These are phyloP conservation scores for Entoloma clypeatum DNA, from an alignment of 1,284 basidiomycete species.

Conservation along the genomic window DNA sequence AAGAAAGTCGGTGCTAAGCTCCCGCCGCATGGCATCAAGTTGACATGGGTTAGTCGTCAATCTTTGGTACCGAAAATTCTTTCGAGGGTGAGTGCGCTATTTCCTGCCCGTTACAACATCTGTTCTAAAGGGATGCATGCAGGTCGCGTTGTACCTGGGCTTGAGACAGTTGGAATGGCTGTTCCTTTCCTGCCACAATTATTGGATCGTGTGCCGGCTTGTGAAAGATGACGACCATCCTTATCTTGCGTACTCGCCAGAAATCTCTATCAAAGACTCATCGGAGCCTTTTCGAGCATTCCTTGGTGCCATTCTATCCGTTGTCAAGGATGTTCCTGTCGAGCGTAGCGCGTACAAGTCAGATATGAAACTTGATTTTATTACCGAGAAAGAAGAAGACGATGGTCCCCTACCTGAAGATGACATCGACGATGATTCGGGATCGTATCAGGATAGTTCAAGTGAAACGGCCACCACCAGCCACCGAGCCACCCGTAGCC, in stretches of 20 bases:
- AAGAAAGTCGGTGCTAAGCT: slow-evolving; percentile 8
- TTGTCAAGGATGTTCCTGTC: slow-evolving; percentile 11
- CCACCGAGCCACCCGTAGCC: too few relatives aligned
- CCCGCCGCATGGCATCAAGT: too few relatives aligned
- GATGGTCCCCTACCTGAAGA: slow-evolving; percentile 11
- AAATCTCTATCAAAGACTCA: too few relatives aligned
- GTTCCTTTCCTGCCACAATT: slow-evolving; percentile 15
- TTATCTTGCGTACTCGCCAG: too few relatives aligned
- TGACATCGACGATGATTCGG: too few relatives aligned
- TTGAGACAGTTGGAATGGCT: slow-evolving; percentile 15
- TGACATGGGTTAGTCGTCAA: slow-evolving; percentile 9
- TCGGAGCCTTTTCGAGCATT: slow-evolving; percentile 16
- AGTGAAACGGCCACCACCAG: too few relatives aligned
- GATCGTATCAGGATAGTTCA: too few relatives aligned
- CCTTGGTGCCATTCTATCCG: slow-evolving; percentile 15
- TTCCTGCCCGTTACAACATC: slow-evolving; percentile 5
- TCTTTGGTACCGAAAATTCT: slow-evolving; percentile 12
- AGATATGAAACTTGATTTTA: slow-evolving; percentile 15
- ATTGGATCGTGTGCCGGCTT: slow-evolving; percentile 17
- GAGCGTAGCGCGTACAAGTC: slow-evolving; percentile 6
- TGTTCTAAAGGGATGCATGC: slow-evolving; percentile 8
- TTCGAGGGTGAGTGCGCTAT: slow-evolving; percentile 12
- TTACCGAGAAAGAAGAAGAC: slow-evolving; percentile 11
- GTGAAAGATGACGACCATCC: slow-evolving; percentile 13
- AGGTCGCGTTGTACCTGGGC: slow-evolving; percentile 15